Percentiles rank a stretch among this genome's conserved stretches.
Conservation (phyloP, 192 early-diverging fungal genomes). For the Ambispora gerdemannii region DNA sequence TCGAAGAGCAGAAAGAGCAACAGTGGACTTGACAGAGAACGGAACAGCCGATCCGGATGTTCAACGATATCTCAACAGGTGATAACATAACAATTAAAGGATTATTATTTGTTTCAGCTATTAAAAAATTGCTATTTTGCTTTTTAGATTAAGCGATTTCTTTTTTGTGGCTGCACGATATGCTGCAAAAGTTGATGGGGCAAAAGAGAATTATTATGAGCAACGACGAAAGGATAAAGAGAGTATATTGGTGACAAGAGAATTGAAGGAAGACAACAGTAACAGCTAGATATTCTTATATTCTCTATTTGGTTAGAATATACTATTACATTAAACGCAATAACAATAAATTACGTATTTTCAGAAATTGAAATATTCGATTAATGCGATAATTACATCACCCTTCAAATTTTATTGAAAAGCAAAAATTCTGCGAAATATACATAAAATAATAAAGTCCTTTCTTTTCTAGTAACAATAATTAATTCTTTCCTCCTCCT, state of each 20-base stretch:
- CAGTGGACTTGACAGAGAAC: constrained; percentile 65
- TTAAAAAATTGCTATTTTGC: background rate
- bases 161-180: constrained; percentile 86
- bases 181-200: constrained; percentile 67
- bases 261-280: constrained; percentile 7
- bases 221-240: constrained; percentile 21
- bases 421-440: no score
- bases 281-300: no score
- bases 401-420: no score
- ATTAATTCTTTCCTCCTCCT: no score
- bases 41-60: constrained; percentile 56
- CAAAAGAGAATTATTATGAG: constrained; percentile 76
- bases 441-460: no score
- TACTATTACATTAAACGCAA: no score
- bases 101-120: background rate
- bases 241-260: constrained; percentile 21
- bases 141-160: constrained; percentile 74
- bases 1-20: constrained; percentile 80
- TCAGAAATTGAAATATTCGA: no score
- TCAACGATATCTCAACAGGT: constrained; percentile 70
- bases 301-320: no score
- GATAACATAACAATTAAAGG: background rate
- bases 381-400: no score
- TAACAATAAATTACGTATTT: no score
- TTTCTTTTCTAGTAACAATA: no score